These are phyloP conservation scores for Aspergillus sp. DNA, from an alignment of 2,329 filamentous ascomycete genomes.

Conservation along the genomic window DNA sequence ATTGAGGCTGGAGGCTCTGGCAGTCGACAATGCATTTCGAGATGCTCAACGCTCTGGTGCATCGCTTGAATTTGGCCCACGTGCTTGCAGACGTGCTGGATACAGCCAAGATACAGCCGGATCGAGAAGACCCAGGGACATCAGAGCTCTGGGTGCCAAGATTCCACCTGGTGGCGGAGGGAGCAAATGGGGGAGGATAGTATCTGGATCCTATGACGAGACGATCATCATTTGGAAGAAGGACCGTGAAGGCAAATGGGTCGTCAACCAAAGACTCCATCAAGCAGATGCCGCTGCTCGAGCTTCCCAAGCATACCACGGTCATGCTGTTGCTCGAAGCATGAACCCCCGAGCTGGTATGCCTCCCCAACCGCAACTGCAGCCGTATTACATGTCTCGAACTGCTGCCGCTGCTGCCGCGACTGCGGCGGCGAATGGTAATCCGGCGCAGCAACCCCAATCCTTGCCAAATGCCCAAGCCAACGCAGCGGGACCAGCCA, in stretches of 20 bases:
- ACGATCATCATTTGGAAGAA: conserved; percentile 92
- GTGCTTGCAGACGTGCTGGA: conserved; percentile 45
- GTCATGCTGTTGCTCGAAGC: neutral
- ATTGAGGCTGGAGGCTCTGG: conserved; percentile 62
- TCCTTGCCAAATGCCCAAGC: neutral
- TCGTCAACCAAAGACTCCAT: conserved; percentile 62
- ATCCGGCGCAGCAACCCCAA: neutral
- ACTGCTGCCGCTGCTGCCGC: too few relatives aligned
- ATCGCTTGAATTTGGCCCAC: conserved; percentile 23
- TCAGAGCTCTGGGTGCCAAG: conserved; percentile 69
- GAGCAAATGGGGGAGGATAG: conserved; percentile 83
- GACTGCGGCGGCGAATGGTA: too few relatives aligned
- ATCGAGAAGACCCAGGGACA: conserved; percentile 64
- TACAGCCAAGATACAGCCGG: conserved; percentile 56
- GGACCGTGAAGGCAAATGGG: conserved; percentile 77
- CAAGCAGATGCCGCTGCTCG: conserved; percentile 48
- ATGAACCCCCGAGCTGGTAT: neutral
- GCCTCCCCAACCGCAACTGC: neutral
- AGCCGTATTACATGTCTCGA: too few relatives aligned
- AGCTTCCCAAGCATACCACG: conserved; percentile 18
- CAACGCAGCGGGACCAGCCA: neutral
- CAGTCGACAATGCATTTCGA: conserved; percentile 66
- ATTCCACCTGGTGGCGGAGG: conserved; percentile 86
- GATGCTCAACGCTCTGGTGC: conserved; percentile 44
- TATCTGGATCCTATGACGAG: conserved; percentile 94